Evolutionary conservation across 2,329 filamentous ascomycete genomes (phyloP), one percentile per base, ranked within the genome.

Genomic region (Colletotrichum abscissum): DNA sequence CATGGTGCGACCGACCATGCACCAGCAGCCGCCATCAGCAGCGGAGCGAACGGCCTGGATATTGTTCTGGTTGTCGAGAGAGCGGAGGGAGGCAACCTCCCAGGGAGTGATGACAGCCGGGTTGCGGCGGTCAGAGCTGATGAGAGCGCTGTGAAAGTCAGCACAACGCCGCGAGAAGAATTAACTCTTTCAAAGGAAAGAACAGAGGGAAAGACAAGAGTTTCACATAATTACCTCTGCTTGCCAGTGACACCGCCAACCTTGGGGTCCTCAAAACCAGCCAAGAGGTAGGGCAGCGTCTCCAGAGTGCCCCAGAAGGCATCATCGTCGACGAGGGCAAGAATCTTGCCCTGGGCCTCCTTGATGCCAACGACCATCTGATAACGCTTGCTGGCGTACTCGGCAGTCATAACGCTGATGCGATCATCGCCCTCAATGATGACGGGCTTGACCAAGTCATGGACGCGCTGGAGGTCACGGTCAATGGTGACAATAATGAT

Each of bases 291-390:
- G 1, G 46, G 63, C 1, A 81, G 64, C 0, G 77, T 73, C 4
- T 71, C 30, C 0, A 56, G 1, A 0, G 66, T 63, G 4, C 57
- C 67, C 77, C 78, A 80, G 19, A 73, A 74, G 26, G 76, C 76
- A 42, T 81, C 79, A n/a, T 80, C 80, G 5, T 81, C 80, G 1
- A 78, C 79, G 1, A 80, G 46, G 0, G 76, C 76, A 1, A 80
- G 14, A 5, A 81, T 77, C 2, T 54, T 58, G 7, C 79, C 79
- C 7, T 11, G 70, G 30, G 75, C 73, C 4, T 55, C 22, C 14
- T 75, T 73, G 38, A 80, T 77, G 0, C 78, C 79, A 0, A 24
- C 38, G 2, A 76, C 71, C 6, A 80, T 71, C 67, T 81, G 80
- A 6, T 28, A 57, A 0, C 79, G 76, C 65, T 80, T 80, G 69